These are phyloP conservation scores for Euphorbia neoarborescens DNA, from an alignment of 441 rosid genomes.

Conservation along the genomic window DNA sequence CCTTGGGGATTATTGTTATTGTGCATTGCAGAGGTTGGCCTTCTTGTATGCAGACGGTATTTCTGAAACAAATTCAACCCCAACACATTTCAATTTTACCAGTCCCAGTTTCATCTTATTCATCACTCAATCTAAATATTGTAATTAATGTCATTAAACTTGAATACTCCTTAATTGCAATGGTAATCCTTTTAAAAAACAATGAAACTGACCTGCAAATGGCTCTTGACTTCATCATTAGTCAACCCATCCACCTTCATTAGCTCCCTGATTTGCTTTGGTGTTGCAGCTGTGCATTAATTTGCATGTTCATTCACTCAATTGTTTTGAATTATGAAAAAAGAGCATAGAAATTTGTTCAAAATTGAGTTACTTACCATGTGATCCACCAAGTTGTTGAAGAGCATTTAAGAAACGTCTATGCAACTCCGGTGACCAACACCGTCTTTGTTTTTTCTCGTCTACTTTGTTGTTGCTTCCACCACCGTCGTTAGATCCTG, in stretches of 20 bases:
- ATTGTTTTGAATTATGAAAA: too few relatives aligned
- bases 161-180: not conserved
- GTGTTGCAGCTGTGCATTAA: slow-evolving; percentile 66
- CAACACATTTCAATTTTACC: not conserved
- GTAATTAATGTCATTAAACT: not conserved
- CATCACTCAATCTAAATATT: not conserved
- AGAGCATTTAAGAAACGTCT: slow-evolving; percentile 65
- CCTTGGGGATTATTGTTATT: slow-evolving; percentile 37
- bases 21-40: slow-evolving; percentile 51
- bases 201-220: slow-evolving; percentile 61
- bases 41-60: slow-evolving; percentile 79
- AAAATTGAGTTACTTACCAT: slow-evolving; percentile 39
- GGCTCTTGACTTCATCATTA: slow-evolving; percentile 96
- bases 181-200: not conserved
- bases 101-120: not conserved
- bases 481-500: slow-evolving; percentile 8
- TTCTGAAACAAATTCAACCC: slow-evolving; percentile 38
- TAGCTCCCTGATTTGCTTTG: slow-evolving; percentile 82
- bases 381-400: slow-evolving; percentile 87
- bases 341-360: too few relatives aligned
- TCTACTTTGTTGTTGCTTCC: slow-evolving; percentile 20
- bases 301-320: not conserved
- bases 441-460: slow-evolving; percentile 57
- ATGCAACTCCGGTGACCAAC: slow-evolving; percentile 86
- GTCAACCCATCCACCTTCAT: slow-evolving; percentile 95